A percentile compares a stretch with the other conserved stretches of the same genome.
phyloP scores from a whole-genome alignment of 129 eudicot species.

The Artemisia tridentata region DNA sequence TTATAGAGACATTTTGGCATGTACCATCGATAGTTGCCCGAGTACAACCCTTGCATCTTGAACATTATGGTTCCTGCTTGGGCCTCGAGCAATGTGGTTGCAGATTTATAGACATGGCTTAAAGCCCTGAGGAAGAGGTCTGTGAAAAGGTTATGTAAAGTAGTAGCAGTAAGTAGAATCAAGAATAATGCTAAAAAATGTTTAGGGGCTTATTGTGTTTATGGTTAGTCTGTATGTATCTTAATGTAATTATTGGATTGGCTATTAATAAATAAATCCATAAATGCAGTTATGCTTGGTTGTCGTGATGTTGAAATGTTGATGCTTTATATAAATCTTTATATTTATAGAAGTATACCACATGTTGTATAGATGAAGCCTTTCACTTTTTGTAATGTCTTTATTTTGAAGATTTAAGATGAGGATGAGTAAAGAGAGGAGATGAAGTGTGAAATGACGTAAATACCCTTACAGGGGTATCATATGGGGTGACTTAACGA shows the following conservation, averaged over 20 bases:
- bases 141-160: background rate
- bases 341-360: background rate
- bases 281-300: conserved; percentile 1
- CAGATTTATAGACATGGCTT: too few relatives aligned
- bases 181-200: background rate
- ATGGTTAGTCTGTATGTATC: conserved; percentile 14
- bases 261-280: background rate
- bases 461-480: too few relatives aligned
- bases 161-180: background rate
- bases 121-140: background rate
- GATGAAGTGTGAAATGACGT: too few relatives aligned
- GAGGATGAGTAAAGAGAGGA: too few relatives aligned
- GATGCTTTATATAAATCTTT: background rate
- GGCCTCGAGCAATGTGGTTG: background rate
- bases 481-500: too few relatives aligned
- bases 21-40: conserved; percentile 56
- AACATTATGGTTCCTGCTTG: conserved; percentile 11
- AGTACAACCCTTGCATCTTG: conserved; percentile 55
- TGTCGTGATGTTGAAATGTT: conserved; percentile 23
- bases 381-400: background rate
- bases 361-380: conserved; percentile 3
- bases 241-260: conserved; percentile 12
- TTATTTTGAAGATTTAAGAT: background rate
- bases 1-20: conserved; percentile 67
- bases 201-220: conserved; percentile 15